These are phyloP conservation scores for Yamadazyma nakazawae DNA, from an alignment of 805 yeast species.

Conservation along the genomic window DNA sequence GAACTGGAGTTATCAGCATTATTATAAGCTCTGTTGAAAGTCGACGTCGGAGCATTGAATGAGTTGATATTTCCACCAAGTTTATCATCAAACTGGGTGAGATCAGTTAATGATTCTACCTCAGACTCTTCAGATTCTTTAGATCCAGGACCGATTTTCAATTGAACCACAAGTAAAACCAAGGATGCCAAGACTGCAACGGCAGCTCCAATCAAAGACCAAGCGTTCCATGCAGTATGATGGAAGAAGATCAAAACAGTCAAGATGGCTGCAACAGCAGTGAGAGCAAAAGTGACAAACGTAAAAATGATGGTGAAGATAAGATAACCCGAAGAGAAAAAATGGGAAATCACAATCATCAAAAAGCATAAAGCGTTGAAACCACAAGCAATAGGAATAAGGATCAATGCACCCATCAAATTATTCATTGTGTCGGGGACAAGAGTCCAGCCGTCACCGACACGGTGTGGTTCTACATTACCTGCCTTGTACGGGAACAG, in stretches of 20 bases:
- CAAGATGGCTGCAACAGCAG: conserved; percentile 55
- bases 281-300: conserved; percentile 48
- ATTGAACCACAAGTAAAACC: conserved; percentile 42
- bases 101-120: conserved; percentile 10
- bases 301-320: conserved; percentile 44
- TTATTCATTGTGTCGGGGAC: conserved; percentile 43
- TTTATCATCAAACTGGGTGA: conserved; percentile 21
- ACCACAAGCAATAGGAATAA: conserved; percentile 67
- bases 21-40: conserved; percentile 5
- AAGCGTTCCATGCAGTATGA: conserved; percentile 64
- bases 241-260: conserved; percentile 61
- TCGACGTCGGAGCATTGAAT: conserved; percentile 14
- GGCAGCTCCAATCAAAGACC: conserved; percentile 69
- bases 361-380: conserved; percentile 43
- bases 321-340: conserved; percentile 19
- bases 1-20: conserved; percentile 18
- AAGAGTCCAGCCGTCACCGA: conserved; percentile 47
- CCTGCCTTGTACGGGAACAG: conserved; percentile 45
- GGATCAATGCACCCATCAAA: conserved; percentile 52
- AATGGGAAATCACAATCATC: conserved; percentile 24
- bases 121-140: conserved; percentile 17
- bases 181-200: conserved; percentile 51
- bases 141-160: conserved; percentile 23
- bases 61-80: conserved; percentile 15
- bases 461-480: conserved; percentile 16